Conservation (phyloP, 1,284 basidiomycete genomes). For the Pyrrhoderma lamaoense region DNA sequence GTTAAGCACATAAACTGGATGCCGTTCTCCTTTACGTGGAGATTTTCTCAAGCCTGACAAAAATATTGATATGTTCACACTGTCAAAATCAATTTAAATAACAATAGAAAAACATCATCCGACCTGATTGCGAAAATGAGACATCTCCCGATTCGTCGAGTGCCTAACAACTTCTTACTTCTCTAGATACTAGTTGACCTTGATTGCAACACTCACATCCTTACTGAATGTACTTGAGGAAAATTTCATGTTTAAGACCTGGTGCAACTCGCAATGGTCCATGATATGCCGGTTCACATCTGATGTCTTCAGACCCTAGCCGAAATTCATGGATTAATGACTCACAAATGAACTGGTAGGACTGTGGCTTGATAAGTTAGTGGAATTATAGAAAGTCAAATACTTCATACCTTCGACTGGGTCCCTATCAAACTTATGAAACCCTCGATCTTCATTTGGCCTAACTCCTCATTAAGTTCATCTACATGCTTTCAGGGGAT, state of each 20-base stretch:
- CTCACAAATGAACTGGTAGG: slow-evolving; percentile 80
- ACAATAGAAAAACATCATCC: slow-evolving; percentile 18
- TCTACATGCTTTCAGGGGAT: slow-evolving; percentile 48
- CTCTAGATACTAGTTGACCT: not conserved
- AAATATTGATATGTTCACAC: not conserved
- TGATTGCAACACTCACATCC: slow-evolving; percentile 41
- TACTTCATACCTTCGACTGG: slow-evolving; percentile 52
- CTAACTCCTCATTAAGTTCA: slow-evolving; percentile 46
- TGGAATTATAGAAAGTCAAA: not conserved
- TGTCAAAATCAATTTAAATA: no score
- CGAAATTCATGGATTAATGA: slow-evolving; percentile 14
- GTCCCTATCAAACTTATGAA: slow-evolving; percentile 77
- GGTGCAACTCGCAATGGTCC: slow-evolving; percentile 60
- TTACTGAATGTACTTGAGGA: slow-evolving; percentile 60
- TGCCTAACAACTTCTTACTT: slow-evolving; percentile 35
- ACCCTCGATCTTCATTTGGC: slow-evolving; percentile 56
- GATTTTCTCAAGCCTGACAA: slow-evolving; percentile 51
- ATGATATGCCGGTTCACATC: slow-evolving; percentile 81
- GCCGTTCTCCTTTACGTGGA: slow-evolving; percentile 67
- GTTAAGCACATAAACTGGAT: slow-evolving; percentile 76
- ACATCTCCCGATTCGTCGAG: slow-evolving; percentile 54
- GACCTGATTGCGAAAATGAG: slow-evolving; percentile 38
- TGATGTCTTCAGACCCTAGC: not conserved
- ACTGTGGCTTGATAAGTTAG: slow-evolving; percentile 34
- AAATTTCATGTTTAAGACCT: slow-evolving; percentile 60